Conservation (phyloP, 306 rosid genomes). For the Dalbergia cultrata region DNA sequence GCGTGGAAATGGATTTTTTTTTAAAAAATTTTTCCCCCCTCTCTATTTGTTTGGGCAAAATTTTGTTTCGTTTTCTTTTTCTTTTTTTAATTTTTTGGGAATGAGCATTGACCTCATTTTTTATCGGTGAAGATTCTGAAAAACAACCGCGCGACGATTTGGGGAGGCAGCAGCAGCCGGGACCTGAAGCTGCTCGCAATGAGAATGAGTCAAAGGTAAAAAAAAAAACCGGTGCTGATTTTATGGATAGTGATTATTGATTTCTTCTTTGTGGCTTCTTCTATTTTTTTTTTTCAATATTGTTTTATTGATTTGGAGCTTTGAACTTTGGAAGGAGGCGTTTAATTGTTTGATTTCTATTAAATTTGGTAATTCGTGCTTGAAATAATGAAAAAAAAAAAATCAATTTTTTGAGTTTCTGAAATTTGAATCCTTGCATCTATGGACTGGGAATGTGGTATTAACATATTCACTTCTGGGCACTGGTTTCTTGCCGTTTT, state of each 20-base stretch:
- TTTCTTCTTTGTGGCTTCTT: not conserved
- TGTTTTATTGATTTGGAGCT: not conserved
- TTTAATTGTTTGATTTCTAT: constrained; percentile 2
- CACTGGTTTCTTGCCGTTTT: not conserved
- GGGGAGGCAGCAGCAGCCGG: constrained; percentile 21
- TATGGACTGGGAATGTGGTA: constrained; percentile 26
- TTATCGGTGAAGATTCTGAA: constrained; percentile 70
- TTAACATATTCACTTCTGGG: not conserved
- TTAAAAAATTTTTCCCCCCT: not conserved
- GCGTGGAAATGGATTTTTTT: constrained; percentile 39
- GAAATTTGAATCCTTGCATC: constrained; percentile 23
- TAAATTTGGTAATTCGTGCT: not conserved
- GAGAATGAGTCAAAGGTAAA: constrained; percentile 68
- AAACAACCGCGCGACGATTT: constrained; percentile 55
- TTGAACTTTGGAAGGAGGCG: not conserved
- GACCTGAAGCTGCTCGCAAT: constrained; percentile 48
- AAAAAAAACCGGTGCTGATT: not conserved
- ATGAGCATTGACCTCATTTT: constrained; percentile 40
- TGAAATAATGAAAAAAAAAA: not conserved
- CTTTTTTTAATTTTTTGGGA: not conserved
- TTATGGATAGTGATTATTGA: not conserved
- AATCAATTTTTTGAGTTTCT: constrained; percentile 9
- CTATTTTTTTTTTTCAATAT: no score
- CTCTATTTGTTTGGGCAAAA: no score
- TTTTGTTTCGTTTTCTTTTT: not conserved